These are phyloP conservation scores for Talaromyces pinophilus DNA, from an alignment of 2,329 filamentous ascomycete species.

Conservation along the genomic window DNA sequence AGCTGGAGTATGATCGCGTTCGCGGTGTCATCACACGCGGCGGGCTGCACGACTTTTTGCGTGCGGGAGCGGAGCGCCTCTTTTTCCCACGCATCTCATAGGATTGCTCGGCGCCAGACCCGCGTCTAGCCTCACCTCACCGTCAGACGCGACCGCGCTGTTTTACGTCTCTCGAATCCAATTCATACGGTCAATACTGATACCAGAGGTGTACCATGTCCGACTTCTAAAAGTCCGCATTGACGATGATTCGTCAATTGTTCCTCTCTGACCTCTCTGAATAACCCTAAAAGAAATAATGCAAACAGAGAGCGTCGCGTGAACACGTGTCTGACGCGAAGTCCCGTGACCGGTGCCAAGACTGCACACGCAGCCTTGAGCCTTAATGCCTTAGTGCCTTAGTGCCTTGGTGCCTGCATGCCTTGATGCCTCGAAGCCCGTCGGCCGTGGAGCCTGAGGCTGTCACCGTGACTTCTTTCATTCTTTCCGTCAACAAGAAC, in stretches of 20 bases:
- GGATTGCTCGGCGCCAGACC: neutral
- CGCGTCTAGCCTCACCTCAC: conserved; percentile 4
- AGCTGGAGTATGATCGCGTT: neutral
- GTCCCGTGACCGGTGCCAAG: conserved; percentile 16
- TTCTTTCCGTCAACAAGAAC: neutral
- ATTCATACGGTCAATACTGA: neutral
- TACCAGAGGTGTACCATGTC: neutral
- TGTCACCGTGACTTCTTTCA: neutral
- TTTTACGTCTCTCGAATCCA: neutral
- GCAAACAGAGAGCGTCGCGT: conserved; percentile 4
- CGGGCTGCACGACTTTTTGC: neutral
- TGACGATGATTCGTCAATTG: neutral
- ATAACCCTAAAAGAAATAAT: neutral
- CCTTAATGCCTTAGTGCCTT: neutral
- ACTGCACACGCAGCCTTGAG: neutral
- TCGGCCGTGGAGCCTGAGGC: neutral
- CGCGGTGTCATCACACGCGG: conserved; percentile 12
- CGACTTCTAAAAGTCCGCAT: neutral
- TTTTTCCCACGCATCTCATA: conserved; percentile 8
- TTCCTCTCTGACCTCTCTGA: neutral
- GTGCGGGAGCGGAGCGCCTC: conserved; percentile 9
- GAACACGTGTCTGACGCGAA: conserved; percentile 19
- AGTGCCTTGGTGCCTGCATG: neutral
- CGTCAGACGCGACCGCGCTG: conserved; percentile 11
- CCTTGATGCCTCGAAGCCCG: neutral